These are phyloP conservation scores for Fusarium sp. DNA, from an alignment of 2,329 filamentous ascomycete species.

Conservation along the genomic window DNA sequence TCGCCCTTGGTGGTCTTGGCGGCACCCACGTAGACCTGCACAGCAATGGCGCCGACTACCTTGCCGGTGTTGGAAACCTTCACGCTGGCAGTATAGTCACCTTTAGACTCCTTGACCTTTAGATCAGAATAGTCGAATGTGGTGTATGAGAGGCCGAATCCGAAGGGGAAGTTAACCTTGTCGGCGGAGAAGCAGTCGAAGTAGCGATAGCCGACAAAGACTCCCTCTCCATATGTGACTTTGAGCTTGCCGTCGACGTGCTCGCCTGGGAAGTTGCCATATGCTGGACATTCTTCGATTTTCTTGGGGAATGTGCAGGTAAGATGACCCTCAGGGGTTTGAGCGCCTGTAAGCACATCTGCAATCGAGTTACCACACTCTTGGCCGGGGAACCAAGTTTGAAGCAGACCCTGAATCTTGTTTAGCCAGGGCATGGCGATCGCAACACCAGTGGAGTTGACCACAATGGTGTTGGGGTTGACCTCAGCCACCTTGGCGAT, in stretches of 20 bases:
- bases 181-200: slow-evolving; percentile 71
- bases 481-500: slow-evolving; percentile 67
- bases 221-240: slow-evolving; percentile 76
- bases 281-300: slow-evolving; percentile 73
- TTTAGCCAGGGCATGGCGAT: slow-evolving; percentile 70
- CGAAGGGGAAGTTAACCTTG: slow-evolving; percentile 74
- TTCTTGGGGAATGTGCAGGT: slow-evolving; percentile 72
- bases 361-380: slow-evolving; percentile 77
- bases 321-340: slow-evolving; percentile 75
- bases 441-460: slow-evolving; percentile 75
- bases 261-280: slow-evolving; percentile 71
- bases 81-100: slow-evolving; percentile 61
- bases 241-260: slow-evolving; percentile 61
- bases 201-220: slow-evolving; percentile 77
- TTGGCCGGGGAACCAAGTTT: slow-evolving; percentile 78
- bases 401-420: slow-evolving; percentile 70
- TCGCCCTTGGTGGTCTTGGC: slow-evolving; percentile 35
- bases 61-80: slow-evolving; percentile 70
- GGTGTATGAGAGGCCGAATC: slow-evolving; percentile 61
- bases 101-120: slow-evolving; percentile 53
- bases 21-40: slow-evolving; percentile 65
- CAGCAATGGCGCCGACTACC: slow-evolving; percentile 64
- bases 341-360: slow-evolving; percentile 73
- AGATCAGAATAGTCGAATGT: slow-evolving; percentile 73
- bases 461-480: slow-evolving; percentile 71